Conservation (phyloP, 257 asterid genomes). For the Salvia rosmarinus region DNA sequence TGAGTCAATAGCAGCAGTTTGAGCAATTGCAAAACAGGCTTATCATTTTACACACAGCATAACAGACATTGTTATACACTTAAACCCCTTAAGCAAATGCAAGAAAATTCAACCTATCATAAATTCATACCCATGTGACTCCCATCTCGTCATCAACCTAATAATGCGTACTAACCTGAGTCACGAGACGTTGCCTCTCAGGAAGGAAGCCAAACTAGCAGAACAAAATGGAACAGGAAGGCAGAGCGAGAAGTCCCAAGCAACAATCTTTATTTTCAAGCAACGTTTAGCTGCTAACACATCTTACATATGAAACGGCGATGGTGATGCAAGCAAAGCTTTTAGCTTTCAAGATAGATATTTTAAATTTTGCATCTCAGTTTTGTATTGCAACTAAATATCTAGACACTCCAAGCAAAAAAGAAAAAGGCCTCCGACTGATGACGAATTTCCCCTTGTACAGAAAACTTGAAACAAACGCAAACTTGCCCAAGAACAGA, state of each 20-base stretch:
- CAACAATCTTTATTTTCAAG: not conserved
- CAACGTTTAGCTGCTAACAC: slow-evolving; percentile 12
- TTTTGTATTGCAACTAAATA: not conserved
- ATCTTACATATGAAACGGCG: not conserved
- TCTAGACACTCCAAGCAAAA: not conserved
- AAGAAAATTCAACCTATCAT: not conserved
- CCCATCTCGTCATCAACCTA: not conserved
- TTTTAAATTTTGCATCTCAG: not conserved
- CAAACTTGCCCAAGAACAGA: slow-evolving; percentile 7
- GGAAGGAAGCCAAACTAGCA: too few species aligned
- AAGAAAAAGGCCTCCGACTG: not conserved
- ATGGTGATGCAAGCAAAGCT: not conserved
- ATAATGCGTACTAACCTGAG: not conserved
- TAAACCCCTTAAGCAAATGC: not conserved
- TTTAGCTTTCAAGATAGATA: not conserved
- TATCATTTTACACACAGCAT: not conserved
- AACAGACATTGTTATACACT: not conserved
- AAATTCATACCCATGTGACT: not conserved
- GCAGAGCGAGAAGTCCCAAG: not conserved
- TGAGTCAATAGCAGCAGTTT: not conserved
- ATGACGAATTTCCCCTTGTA: not conserved
- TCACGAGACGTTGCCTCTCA: too few species aligned
- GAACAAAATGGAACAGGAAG: too few species aligned
- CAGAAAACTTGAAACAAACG: not conserved
- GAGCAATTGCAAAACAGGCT: not conserved